phyloP scores from a whole-genome alignment of 192 early-diverging fungal species.

The Coemansia reversa region DNA sequence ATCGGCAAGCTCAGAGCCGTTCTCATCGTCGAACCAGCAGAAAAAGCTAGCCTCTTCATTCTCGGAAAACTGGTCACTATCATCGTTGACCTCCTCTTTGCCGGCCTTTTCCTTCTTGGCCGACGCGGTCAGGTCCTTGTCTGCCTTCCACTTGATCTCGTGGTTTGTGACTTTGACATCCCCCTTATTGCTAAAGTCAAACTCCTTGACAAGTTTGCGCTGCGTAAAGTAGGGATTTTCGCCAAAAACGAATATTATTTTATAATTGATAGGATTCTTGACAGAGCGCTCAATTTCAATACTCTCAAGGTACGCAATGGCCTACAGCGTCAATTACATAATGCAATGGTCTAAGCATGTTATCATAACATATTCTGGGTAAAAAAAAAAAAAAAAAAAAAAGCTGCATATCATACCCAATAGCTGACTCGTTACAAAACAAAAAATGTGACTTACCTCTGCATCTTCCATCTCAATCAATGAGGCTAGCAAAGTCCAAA shows the following conservation, averaged over 20 bases:
- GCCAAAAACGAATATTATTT: constrained; percentile 56
- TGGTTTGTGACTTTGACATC: constrained; percentile 56
- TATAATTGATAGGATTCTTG: constrained; percentile 56
- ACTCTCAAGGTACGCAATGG: constrained; percentile 81
- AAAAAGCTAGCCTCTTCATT: constrained; percentile 54
- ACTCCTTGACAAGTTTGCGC: constrained; percentile 58
- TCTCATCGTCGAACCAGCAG: constrained; percentile 53
- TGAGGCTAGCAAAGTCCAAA: constrained; percentile 40
- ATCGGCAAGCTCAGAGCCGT: constrained; percentile 50
- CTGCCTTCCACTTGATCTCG: constrained; percentile 61
- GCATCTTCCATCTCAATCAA: constrained; percentile 54
- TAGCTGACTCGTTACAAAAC: background rate
- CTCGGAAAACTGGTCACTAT: constrained; percentile 43
- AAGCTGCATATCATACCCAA: background rate
- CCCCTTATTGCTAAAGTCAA: constrained; percentile 62
- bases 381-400: no score
- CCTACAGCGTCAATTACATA: constrained; percentile 24
- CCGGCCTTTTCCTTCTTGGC: constrained; percentile 37
- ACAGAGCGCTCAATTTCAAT: constrained; percentile 60
- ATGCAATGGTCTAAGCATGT: background rate
- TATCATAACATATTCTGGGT: background rate
- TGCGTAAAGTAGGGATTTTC: constrained; percentile 61
- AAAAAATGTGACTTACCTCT: constrained; percentile 25
- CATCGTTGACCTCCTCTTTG: constrained; percentile 41
- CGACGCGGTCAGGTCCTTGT: constrained; percentile 55